These are phyloP conservation scores for Plasmodium inui DNA, from an alignment of 169 alveolate species.

Conservation along the genomic window DNA sequence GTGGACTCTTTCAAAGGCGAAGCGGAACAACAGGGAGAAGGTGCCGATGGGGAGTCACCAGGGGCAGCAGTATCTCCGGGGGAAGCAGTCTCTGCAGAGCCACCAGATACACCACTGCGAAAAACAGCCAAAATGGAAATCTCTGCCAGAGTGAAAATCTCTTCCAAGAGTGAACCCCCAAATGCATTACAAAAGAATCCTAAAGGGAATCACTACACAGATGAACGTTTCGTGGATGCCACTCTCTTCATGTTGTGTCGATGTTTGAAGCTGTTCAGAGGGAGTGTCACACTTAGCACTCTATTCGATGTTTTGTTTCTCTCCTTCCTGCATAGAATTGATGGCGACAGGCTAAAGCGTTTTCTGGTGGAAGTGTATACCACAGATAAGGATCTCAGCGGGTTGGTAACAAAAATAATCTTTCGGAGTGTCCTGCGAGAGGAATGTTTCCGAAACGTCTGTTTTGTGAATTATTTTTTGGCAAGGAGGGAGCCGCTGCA, in stretches of 20 bases:
- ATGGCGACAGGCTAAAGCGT: neutral
- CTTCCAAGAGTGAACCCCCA: neutral
- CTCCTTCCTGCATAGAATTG: slow-evolving; percentile 18
- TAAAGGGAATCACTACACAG: slow-evolving; percentile 4
- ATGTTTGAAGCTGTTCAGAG: slow-evolving; percentile 24
- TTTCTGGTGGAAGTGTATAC: slow-evolving; percentile 13
- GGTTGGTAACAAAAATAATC: slow-evolving; percentile 31
- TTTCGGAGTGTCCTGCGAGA: neutral
- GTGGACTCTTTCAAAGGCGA: neutral
- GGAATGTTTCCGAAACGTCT: neutral
- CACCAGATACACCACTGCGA: neutral
- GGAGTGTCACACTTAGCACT: neutral
- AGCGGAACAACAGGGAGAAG: neutral
- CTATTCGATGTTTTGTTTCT: slow-evolving; percentile 56
- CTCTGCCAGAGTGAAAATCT: too few species aligned
- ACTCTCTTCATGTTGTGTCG: slow-evolving; percentile 43
- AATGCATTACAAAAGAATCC: neutral
- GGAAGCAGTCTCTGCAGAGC: neutral
- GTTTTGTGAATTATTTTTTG: slow-evolving; percentile 52
- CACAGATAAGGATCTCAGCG: neutral
- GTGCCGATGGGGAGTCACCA: neutral
- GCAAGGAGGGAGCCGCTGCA: neutral
- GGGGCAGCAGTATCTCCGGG: neutral
- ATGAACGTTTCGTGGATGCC: slow-evolving; percentile 4
- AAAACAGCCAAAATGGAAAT: neutral